Conservation (phyloP, 1,284 basidiomycete genomes). For the Phlebopus sp. region DNA sequence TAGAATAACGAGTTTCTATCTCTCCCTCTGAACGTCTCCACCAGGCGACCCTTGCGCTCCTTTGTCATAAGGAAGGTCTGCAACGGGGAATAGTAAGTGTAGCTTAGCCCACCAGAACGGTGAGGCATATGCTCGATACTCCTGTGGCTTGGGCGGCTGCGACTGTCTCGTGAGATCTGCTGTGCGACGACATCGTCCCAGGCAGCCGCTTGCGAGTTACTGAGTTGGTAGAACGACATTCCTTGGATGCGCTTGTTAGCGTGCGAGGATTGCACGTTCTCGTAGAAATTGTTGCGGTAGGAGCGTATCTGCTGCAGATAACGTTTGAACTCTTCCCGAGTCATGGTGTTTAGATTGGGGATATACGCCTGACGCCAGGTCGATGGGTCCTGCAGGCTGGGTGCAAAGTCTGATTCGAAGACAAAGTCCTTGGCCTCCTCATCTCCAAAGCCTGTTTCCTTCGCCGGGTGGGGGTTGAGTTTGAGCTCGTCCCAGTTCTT, state of each 20-base stretch:
- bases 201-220: constrained; percentile 27
- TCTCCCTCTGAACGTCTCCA: constrained; percentile 32
- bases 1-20: constrained; percentile 15
- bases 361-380: constrained; percentile 25
- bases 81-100: constrained; percentile 49
- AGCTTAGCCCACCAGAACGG: constrained; percentile 57
- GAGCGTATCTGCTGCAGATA: constrained; percentile 57
- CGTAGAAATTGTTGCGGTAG: constrained; percentile 49
- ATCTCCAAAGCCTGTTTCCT: constrained; percentile 8
- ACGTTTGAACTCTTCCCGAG: constrained; percentile 49
- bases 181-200: constrained; percentile 36
- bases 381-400: constrained; percentile 11
- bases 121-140: constrained; percentile 66
- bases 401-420: constrained; percentile 29
- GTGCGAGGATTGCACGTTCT: constrained; percentile 37
- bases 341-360: constrained; percentile 48
- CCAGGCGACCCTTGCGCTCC: constrained; percentile 56
- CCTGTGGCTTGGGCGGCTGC: constrained; percentile 30
- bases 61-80: constrained; percentile 51
- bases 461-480: constrained; percentile 33
- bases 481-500: constrained; percentile 65
- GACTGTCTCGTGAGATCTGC: constrained; percentile 33
- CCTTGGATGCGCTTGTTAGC: constrained; percentile 12
- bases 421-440: constrained; percentile 18
- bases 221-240: constrained; percentile 33